Evolutionary conservation across 2,329 filamentous ascomycete species (phyloP), one percentile per base, ranked within the genome.

Genomic region (Botrytis paeoniae): DNA sequence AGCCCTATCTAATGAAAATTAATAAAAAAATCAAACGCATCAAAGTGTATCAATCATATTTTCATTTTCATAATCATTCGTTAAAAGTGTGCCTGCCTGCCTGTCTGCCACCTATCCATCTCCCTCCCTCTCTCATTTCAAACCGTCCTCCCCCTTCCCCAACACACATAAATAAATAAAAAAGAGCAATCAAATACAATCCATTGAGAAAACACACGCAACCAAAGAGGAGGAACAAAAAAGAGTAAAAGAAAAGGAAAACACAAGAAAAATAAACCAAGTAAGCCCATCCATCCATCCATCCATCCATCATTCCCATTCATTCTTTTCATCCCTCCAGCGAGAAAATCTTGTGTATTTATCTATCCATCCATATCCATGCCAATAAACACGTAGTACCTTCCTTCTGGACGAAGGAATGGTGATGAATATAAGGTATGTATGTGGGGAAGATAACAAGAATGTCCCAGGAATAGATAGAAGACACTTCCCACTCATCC

Each of bases 1-100:
- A 62, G 14, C 14, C 35, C 35, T 62, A 62, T 62, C 60, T 62
- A 41, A 39, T 16, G 20, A 41, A 25, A 65, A 7, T 3, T 48
- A 48, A 32, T 5, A 29, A 7, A 48, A 22, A 29, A 48, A 16
- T 51, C 45, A 35, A 22, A 22, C 39, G 39, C n/a, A 45, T 20
- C n/a, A 48, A 35, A 48, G 63, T 65, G 22, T 37, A 65, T 51
- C 63, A 65, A 35, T 65, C 43, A 48, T 65, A 51, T 65, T 48
- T 48, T 37, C 16, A 65, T 48, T 48, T 65, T 51, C 43, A 37
- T 51, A 37, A 37, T 65, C 43, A 65, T 65, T 65, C 43, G 63
- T 65, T 65, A 51, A 51, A 65, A 39, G 7, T 51, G 39, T 54
- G 32, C 45, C 32, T 37, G 22, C 14, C 20, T 45, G 43, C 14